Percentiles rank a stretch among this genome's conserved stretches.
These are phyloP conservation scores for Thermoascus crustaceus DNA, from an alignment of 2,329 filamentous ascomycete genomes.

Conservation along the genomic window DNA sequence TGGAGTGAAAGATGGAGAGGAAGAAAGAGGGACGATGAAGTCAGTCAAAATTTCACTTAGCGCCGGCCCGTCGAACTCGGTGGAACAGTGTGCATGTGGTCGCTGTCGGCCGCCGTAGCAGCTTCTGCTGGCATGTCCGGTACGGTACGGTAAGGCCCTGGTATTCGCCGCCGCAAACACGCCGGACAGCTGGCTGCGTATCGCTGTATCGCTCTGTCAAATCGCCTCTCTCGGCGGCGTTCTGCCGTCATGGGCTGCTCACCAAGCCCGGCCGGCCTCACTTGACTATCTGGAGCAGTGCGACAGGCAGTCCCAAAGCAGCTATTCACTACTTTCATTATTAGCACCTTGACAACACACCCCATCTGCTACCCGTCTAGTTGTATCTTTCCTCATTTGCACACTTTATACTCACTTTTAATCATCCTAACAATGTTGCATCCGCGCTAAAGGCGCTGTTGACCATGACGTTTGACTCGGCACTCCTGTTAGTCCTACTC, in stretches of 20 bases:
- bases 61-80: constrained; percentile 23
- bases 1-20: constrained; percentile 13
- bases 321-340: too few relatives aligned
- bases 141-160: constrained; percentile 1
- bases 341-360: background rate
- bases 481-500: constrained; percentile 25
- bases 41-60: constrained; percentile 12
- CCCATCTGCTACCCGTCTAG: constrained; percentile 1
- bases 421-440: constrained; percentile 24
- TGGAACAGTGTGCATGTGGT: constrained; percentile 21
- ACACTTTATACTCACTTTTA: constrained; percentile 8
- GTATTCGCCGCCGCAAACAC: background rate
- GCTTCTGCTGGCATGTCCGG: background rate
- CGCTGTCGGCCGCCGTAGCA: constrained; percentile 2
- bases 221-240: background rate
- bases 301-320: too few relatives aligned
- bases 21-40: constrained; percentile 12
- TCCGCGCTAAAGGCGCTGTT: constrained; percentile 16
- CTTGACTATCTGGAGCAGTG: background rate
- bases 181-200: background rate
- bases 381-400: constrained; percentile 6
- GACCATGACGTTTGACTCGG: constrained; percentile 37
- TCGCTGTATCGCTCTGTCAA: constrained; percentile 4
- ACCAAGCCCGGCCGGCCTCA: background rate
- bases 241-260: constrained; percentile 1